Percentiles rank a stretch among this genome's conserved stretches.
These are phyloP conservation scores for Pelargonium australe DNA, from an alignment of 441 rosid species.

Conservation along the genomic window DNA sequence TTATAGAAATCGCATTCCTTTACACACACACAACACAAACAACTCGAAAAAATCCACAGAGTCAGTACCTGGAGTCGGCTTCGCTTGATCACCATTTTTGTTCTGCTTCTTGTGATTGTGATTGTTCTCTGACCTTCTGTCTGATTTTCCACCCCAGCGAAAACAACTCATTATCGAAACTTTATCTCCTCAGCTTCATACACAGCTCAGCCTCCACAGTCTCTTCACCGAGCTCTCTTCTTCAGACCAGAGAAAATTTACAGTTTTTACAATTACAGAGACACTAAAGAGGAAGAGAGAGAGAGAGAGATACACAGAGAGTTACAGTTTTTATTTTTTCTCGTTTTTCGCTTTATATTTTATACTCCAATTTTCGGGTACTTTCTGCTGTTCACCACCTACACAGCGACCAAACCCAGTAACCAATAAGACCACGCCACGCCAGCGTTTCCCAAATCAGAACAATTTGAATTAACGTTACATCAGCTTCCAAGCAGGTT, in stretches of 20 bases:
- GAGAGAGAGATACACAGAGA: neutral
- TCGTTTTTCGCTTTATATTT: neutral
- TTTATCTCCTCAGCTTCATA: neutral
- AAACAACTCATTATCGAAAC: constrained; percentile 52
- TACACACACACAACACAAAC: neutral
- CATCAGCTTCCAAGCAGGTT: neutral
- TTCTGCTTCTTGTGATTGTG: constrained; percentile 1
- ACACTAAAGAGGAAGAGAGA: neutral
- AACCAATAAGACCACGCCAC: neutral
- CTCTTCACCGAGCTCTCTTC: neutral
- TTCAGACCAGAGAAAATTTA: neutral
- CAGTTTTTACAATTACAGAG: neutral
- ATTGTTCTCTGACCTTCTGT: constrained; percentile 29
- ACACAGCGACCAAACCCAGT: neutral
- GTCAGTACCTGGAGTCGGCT: constrained; percentile 38
- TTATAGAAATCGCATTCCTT: neutral
- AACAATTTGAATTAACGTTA: neutral
- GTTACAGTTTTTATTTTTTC: neutral
- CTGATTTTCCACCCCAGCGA: constrained; percentile 36
- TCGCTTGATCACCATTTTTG: constrained; percentile 23
- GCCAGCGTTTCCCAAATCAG: neutral
- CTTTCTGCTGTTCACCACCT: neutral
- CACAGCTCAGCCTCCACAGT: neutral
- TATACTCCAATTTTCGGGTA: neutral
- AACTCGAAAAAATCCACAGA: too few species aligned